Base-by-base conservation (phyloP, 441 rosid genomes). In the Brassica balearica region DNA sequence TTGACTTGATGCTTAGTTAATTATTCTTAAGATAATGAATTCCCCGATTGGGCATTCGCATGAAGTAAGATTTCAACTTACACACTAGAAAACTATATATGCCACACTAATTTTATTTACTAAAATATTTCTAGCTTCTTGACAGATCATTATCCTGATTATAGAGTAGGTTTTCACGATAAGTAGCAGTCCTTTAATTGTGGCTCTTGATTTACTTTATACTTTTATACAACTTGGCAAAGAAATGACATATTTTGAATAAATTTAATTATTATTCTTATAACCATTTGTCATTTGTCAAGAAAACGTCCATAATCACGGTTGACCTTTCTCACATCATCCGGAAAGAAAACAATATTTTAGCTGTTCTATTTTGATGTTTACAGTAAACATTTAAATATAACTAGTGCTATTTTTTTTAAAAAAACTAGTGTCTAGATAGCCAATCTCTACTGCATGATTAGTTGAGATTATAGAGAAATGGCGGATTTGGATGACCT, bases 271-370 rank as follows among this genome's bases (percentile, higher is more conserved):
- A 14, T 58, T 59, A 60, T 48, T 61, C 38, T 36, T 23, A 53
- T 67, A 73, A 53, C 74, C n/a, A 79, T 53, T 74, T 69, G 74
- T 51, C 55, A 48, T 11, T 22, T 60, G 60, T 63, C 62, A 69
- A 55, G 2, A 65, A 32, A 46, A 38, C 19, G 56, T 68, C 55
- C 38, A 22, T 25, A 79, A 41, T 63, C 56, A 72, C 63, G 63
- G 72, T 79, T 74, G 82, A 79, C 79, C 71, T 79, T 74, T 56
- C 75, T 69, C 55, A 9, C 79, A 69, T 69, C 62, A 79, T 41
- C 23, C 8, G 19, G 8, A 25, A 53, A 53, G 19, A 73, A 29
- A 61, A 68, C 19, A 63, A 69, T 53, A 69, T 10, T 41, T 63
- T 62, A 29, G 27, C 1, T 2, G 2, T 53, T 65, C 56, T 63